Percentiles rank a stretch among this genome's conserved stretches.
These are phyloP conservation scores for Veloporphyrellus conicus DNA, from an alignment of 1,284 basidiomycete species.

Conservation along the genomic window DNA sequence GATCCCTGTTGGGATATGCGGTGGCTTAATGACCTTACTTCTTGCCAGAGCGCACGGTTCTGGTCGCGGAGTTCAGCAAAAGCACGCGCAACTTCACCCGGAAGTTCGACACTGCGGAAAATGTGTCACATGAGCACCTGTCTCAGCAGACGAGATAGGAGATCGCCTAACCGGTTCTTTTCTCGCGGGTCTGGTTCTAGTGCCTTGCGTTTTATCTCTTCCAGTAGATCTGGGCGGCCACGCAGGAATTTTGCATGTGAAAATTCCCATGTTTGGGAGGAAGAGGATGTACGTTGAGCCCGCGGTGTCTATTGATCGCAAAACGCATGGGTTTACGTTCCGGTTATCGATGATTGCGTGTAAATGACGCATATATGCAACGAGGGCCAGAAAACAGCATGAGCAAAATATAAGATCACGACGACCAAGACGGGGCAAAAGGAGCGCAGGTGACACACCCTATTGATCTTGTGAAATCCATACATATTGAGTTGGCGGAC, in stretches of 20 bases:
- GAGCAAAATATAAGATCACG: constrained; percentile 4
- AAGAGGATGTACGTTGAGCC: constrained; percentile 72
- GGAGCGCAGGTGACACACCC: constrained; percentile 41
- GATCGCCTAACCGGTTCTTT: constrained; percentile 23
- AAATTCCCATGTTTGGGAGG: constrained; percentile 86
- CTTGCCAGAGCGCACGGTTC: constrained; percentile 46
- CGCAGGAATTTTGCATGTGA: constrained; percentile 83
- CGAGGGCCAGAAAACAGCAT: not conserved
- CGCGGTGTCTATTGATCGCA: constrained; percentile 63
- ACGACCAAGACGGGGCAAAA: constrained; percentile 7
- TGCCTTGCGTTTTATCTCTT: constrained; percentile 83
- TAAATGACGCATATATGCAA: constrained; percentile 2
- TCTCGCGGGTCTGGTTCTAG: constrained; percentile 64
- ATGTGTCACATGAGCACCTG: constrained; percentile 24
- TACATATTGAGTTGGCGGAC: constrained; percentile 91
- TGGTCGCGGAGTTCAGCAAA: constrained; percentile 65
- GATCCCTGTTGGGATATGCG: constrained; percentile 26
- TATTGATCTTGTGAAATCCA: constrained; percentile 80
- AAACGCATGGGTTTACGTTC: constrained; percentile 1
- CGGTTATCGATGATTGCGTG: not conserved
- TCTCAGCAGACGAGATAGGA: not conserved
- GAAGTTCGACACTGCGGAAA: constrained; percentile 58
- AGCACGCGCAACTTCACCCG: constrained; percentile 72
- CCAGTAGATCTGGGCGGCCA: constrained; percentile 75
- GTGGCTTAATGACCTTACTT: constrained; percentile 38